Conservation (phyloP, 441 rosid genomes). For the Jatropha multifida region DNA sequence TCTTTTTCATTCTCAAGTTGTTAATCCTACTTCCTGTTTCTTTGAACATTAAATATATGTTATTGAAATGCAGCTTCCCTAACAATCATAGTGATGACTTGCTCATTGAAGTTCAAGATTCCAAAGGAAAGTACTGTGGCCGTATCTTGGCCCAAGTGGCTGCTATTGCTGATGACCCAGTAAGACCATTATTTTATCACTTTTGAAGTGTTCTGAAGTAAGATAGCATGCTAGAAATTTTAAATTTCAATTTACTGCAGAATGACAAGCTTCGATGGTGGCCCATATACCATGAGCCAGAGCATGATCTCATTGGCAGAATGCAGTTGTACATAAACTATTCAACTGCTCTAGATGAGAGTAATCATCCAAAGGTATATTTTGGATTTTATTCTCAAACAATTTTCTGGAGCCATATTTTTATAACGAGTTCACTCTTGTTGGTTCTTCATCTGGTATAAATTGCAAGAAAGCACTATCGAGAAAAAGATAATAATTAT, state of each 20-base stretch:
- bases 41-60: conserved; percentile 17
- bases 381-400: conserved; percentile 5
- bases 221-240: conserved; percentile 21
- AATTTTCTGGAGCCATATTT: neutral
- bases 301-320: conserved; percentile 83
- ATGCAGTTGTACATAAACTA: conserved; percentile 67
- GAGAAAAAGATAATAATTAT: neutral
- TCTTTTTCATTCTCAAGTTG: conserved; percentile 9
- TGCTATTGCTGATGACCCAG: conserved; percentile 76
- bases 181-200: conserved; percentile 32
- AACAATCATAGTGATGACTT: conserved; percentile 86
- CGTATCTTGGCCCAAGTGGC: conserved; percentile 85
- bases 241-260: conserved; percentile 41
- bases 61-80: conserved; percentile 60
- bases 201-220: conserved; percentile 14
- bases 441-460: neutral
- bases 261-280: conserved; percentile 87
- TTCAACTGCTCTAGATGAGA: conserved; percentile 73
- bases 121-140: conserved; percentile 75
- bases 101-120: conserved; percentile 74
- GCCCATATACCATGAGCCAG: conserved; percentile 89
- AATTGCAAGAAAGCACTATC: conserved; percentile 10
- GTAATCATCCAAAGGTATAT: conserved; percentile 54
- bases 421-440: neutral
- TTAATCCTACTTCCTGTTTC: conserved; percentile 13